Percentiles rank a stretch among this genome's conserved stretches.
Evolutionary conservation across 148 eudicot genomes (phyloP).

Genomic region (Diospyros kaki): DNA sequence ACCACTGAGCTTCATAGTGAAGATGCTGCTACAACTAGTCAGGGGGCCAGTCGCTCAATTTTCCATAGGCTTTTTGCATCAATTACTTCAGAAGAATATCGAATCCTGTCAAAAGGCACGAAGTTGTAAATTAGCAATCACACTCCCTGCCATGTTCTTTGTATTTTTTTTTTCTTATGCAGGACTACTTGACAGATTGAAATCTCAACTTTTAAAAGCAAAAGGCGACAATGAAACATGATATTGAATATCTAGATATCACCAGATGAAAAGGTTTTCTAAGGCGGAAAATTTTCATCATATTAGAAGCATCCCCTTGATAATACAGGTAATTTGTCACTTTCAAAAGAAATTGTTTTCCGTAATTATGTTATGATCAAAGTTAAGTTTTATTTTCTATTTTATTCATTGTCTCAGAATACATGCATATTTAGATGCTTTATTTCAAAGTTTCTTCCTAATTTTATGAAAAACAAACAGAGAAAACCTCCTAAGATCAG

Average conservation of each 20-base stretch:
- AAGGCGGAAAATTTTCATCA: background rate
- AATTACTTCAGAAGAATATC: conserved; percentile 43
- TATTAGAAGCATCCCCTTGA: no score
- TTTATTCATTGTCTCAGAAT: background rate
- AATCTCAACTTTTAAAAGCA: background rate
- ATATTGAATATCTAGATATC: background rate
- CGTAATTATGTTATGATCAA: no score
- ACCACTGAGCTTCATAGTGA: conserved; percentile 27
- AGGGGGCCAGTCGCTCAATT: conserved; percentile 77
- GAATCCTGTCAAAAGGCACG: conserved; percentile 46
- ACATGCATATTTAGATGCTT: background rate
- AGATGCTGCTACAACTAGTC: conserved; percentile 47
- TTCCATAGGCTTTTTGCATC: conserved; percentile 58
- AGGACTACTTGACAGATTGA: background rate
- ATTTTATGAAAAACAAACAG: background rate
- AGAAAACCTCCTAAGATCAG: background rate
- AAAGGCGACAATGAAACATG: background rate
- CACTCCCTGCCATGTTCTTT: background rate
- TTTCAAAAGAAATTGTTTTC: no score
- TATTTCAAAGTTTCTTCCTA: background rate
- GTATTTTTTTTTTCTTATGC: background rate
- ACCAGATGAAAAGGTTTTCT: background rate
- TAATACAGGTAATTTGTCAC: no score
- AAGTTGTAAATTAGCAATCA: background rate
- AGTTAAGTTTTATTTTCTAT: no score